Evolutionary conservation across 345 rosid species (phyloP), one percentile per base, ranked within the genome.

Genomic region (Hibiscus syriacus): DNA sequence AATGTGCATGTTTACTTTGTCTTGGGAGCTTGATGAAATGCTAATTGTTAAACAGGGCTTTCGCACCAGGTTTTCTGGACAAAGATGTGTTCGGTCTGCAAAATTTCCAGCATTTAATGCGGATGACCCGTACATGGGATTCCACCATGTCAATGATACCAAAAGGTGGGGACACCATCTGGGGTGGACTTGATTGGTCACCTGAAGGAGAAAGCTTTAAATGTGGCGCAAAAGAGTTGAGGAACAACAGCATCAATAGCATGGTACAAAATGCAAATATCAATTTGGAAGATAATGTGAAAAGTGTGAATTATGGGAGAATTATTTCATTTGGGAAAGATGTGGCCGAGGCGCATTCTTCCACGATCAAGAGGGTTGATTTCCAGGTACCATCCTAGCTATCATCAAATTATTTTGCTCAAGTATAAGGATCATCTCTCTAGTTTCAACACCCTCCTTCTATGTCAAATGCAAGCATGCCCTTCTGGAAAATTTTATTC

Each of bases 81-180:
- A 85, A 83, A 52, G 89, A 85, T 68, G 72, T 85, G 10, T 81
- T 87, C 66, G 78, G 86, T 30, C 69, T 83, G 48, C 92, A 87
- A 66, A 87, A 89, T 36, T 71, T 85, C 30, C 84, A 83, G 22
- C 87, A 87, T 80, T 22, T 83, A 54, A 87, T 85, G 92, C 73
- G 87, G 76, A 83, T 85, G 86, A 81, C 87, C 27, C 86, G 88
- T 22, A 81, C 89, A 26, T 87, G 92, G 87, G 89, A 87, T 73
- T 81, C 92, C 68, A 83, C 92, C 45, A 80, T 87, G 89, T 87
- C 92, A 48, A 87, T 87, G 89, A 79, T 87, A 72, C 92, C 88
- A 22, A 85, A 81, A 79, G 92, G 92, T 5, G 92, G 92, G 68
- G 92, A 83, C 3, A 82, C 89, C 26, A 79, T 87, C 26, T 85